Base-by-base conservation (phyloP, 306 rosid species). In the Herpetospermum pedunculosum region DNA sequence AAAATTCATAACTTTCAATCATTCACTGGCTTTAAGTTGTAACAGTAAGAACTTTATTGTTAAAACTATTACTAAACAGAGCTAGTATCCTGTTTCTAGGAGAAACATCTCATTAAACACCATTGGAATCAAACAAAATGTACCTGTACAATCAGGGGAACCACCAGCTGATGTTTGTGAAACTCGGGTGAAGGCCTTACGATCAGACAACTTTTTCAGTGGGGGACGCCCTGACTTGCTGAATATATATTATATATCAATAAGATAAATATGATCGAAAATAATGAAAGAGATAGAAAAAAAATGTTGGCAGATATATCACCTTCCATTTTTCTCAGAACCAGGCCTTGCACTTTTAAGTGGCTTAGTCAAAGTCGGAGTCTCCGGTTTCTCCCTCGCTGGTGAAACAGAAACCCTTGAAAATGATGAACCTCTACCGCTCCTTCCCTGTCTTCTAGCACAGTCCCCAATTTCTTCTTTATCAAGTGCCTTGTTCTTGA, bases 141-240 rank as follows among this genome's bases (percentile, higher is more conserved):
- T 75, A 92, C 98, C 97, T 75, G 87, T 76, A 72, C 84, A 76
- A 78, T 89, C 86, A 15, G 86, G 85, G 60, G 90, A 81, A 65
- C 81, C 75, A 13, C 76, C 70, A 82, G 73, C 79, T 72, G 83
- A 81, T 69, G 81, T 70, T 80, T 81, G 84, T 30, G 92, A 89
- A 34, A 78, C 81, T 81, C 85, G 84, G 75, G 78, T 32, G 76
- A 77, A 53, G 64, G 83, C 84, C 81, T 93, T 93, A 76, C 89
- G 85, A n/a, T 87, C 89, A 0, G 85, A 78, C 63, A 88, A 67
- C 77, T 86, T 92, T 85, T 92, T 92, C 68, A 87, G 78, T 62
- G 90, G 89, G 77, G 89, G 97, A 32, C 88, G 88, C 58, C 98
- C 87, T 62, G 92, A 77, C 83, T 85, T 92, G 75, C 96, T 93